phyloP scores from a whole-genome alignment of 192 early-diverging fungal species.

The Backusella sp. region DNA sequence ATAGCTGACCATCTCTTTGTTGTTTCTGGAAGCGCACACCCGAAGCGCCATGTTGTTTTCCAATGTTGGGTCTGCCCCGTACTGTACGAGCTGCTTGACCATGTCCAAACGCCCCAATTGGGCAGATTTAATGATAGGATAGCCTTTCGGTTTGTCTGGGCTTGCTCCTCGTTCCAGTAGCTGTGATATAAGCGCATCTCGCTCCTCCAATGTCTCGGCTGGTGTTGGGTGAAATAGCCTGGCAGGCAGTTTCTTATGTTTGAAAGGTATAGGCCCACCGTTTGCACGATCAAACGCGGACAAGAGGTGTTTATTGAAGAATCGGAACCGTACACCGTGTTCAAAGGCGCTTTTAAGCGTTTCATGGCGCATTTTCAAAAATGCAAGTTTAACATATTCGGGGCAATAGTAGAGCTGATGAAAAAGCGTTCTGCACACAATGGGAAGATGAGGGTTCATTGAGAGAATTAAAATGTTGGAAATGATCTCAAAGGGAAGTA shows the following conservation, averaged over 20 bases:
- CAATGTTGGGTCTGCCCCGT: conserved; percentile 29
- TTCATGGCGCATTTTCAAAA: conserved; percentile 17
- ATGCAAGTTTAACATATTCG: conserved; percentile 20
- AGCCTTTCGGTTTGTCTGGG: conserved; percentile 33
- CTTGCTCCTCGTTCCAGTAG: conserved; percentile 38
- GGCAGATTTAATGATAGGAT: conserved; percentile 42
- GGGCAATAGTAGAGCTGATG: conserved; percentile 11
- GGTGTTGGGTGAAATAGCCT: conserved; percentile 18
- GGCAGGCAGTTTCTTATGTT: conserved; percentile 28
- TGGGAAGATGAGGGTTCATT: conserved; percentile 22
- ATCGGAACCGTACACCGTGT: conserved; percentile 17
- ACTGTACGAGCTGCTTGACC: conserved; percentile 30
- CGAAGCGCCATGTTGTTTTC: conserved; percentile 37
- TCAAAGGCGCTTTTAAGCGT: not conserved
- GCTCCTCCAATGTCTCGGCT: not conserved
- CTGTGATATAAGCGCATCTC: conserved; percentile 15
- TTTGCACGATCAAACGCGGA: conserved; percentile 10
- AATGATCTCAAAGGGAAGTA: conserved; percentile 36
- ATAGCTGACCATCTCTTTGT: conserved; percentile 31
- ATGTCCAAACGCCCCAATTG: conserved; percentile 28
- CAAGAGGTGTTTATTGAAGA: conserved; percentile 24
- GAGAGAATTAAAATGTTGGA: conserved; percentile 32
- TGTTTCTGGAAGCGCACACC: conserved; percentile 23
- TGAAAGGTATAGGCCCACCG: not conserved
- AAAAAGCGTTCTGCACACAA: conserved; percentile 16